Evolutionary conservation across 2,329 filamentous ascomycete species (phyloP), one percentile per base, ranked within the genome.

Genomic region (Colletotrichum tabaci): DNA sequence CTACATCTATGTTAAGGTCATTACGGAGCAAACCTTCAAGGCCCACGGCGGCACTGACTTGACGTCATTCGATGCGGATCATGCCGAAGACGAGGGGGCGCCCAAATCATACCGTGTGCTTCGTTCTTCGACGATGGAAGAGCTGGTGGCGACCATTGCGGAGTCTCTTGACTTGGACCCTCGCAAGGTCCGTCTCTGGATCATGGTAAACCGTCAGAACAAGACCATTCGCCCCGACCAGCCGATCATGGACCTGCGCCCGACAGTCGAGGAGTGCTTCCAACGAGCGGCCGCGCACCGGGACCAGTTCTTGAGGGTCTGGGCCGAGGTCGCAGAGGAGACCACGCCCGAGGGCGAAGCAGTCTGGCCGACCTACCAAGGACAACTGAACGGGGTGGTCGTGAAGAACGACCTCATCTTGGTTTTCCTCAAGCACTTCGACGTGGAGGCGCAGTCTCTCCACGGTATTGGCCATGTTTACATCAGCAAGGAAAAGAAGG

Each of bases 121-220:
- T 49, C 91, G 93, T 72, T 86, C 91, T n/a, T 92, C 92, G 75
- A 93, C 91, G 0, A 88, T 98, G 74, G 85, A 90, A 57, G 93
- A 98, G 9, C 91, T 98, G 73, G 89, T 92, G 6, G 85, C 86
- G 35, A 87, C 88, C 26, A 87, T 98, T 71, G 95, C 93, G 0
- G 83, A 89, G 49, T 93, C 97, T 67, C 86, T 93, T 61, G 87
- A 86, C 0, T 82, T 93, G 61, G 91, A 95, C 55, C 86, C 92
- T 0, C 90, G 90, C 67, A 89, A 90, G 73, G 83, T 98, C 30
- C 90, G 96, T 26, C 89, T 98, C 21, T 99, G 96, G 97, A 90
- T 94, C 66, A 98, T 99, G 95, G 96, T 99, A 1, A 98, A 98
- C 79, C 92, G 96, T 13, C 96, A 99, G 81, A 99, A 99, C 80